phyloP scores from a whole-genome alignment of 2,329 filamentous ascomycete genomes.

The Ceratocystis eucalypticola region DNA sequence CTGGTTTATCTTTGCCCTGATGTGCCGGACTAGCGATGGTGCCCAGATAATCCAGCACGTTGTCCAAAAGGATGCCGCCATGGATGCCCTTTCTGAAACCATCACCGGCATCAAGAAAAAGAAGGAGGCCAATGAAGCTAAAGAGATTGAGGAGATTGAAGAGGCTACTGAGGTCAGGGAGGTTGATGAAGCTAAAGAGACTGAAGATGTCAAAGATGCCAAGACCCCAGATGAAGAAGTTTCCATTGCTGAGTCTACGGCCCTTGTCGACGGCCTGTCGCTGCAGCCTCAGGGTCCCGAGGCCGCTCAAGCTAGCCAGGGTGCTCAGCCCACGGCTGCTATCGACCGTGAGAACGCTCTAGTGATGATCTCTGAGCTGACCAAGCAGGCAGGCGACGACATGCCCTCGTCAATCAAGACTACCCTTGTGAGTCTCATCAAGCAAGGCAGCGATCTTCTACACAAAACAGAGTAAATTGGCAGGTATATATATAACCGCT shows the following conservation, averaged over 20 bases:
- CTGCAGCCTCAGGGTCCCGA: constrained; percentile 14
- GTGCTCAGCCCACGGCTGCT: background rate
- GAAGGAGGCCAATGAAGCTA: constrained; percentile 17
- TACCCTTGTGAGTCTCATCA: constrained; percentile 37
- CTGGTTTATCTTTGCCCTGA: constrained; percentile 49
- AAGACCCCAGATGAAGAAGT: constrained; percentile 19
- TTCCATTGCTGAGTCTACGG: constrained; percentile 19
- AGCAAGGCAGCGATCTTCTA: constrained; percentile 36
- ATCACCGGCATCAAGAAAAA: constrained; percentile 12
- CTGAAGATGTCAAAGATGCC: background rate
- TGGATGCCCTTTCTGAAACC: constrained; percentile 9
- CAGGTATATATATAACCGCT: background rate
- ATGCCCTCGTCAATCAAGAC: constrained; percentile 30
- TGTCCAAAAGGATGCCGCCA: constrained; percentile 25
- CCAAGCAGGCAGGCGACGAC: constrained; percentile 32
- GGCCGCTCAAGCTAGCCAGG: constrained; percentile 6
- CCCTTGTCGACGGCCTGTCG: constrained; percentile 26
- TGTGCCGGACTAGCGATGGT: constrained; percentile 40
- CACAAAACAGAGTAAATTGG: constrained; percentile 21
- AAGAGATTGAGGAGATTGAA: background rate
- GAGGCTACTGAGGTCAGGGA: constrained; percentile 11
- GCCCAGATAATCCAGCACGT: constrained; percentile 33
- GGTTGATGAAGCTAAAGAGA: constrained; percentile 3
- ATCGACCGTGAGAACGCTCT: constrained; percentile 47
- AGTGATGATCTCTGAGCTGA: constrained; percentile 43